A percentile compares a stretch with the other conserved stretches of the same genome.
phyloP scores from a whole-genome alignment of 164 flowering plant genomes.

The Kalanchoe fedtschenkoi region DNA sequence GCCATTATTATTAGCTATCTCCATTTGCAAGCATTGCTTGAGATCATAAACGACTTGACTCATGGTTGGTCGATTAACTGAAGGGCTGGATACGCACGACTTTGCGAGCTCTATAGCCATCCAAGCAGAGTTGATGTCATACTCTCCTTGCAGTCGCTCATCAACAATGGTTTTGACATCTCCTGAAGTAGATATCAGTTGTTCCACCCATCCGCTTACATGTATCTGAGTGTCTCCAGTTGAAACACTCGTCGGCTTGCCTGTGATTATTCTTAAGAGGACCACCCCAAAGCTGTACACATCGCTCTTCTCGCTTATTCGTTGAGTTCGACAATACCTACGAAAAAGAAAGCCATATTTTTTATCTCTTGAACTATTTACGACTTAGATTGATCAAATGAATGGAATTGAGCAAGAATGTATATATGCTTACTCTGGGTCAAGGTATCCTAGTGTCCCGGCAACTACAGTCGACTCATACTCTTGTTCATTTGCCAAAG shows the following conservation, averaged over 20 bases:
- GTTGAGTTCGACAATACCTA: slow-evolving; percentile 6
- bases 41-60: slow-evolving; percentile 5
- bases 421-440: slow-evolving; percentile 13
- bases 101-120: slow-evolving; percentile 10
- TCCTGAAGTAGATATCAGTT: slow-evolving; percentile 2
- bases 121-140: slow-evolving; percentile 9
- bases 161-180: slow-evolving; percentile 10
- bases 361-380: no score
- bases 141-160: slow-evolving; percentile 7
- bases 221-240: slow-evolving; percentile 6
- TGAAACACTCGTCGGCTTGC: slow-evolving; percentile 3
- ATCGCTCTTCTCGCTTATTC: slow-evolving; percentile 12
- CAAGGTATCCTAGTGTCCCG: slow-evolving; percentile 12
- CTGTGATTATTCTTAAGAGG: slow-evolving; percentile 7
- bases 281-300: slow-evolving; percentile 14
- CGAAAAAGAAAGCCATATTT: neutral
- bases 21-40: slow-evolving; percentile 12
- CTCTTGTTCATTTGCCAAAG: neutral
- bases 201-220: slow-evolving; percentile 10
- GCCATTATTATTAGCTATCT: neutral
- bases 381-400: neutral
- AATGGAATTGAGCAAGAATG: neutral
- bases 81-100: slow-evolving; percentile 9
- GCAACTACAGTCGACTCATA: slow-evolving; percentile 3
- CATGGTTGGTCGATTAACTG: slow-evolving; percentile 8